Conservation (phyloP, 2,329 filamentous ascomycete genomes). For the Colletotrichum eleusines region DNA sequence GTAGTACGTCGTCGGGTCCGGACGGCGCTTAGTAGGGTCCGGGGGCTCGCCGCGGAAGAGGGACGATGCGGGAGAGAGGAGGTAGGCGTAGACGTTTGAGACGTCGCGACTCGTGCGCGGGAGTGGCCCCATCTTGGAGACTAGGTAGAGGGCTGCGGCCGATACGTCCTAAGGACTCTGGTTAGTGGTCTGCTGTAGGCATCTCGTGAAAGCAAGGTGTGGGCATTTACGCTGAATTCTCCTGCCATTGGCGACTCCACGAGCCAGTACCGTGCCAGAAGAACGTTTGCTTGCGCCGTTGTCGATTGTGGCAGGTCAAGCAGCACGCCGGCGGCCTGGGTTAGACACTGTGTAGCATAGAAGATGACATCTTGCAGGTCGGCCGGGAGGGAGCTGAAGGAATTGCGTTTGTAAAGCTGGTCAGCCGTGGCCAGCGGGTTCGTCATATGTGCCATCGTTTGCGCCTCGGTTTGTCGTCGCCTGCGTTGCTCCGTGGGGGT, state of each 20-base stretch:
- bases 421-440: constrained; percentile 80
- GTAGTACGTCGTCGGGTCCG: constrained; percentile 69
- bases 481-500: too few species aligned
- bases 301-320: constrained; percentile 87
- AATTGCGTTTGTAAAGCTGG: constrained; percentile 71
- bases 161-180: constrained; percentile 75
- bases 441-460: constrained; percentile 49
- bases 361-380: constrained; percentile 80
- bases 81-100: constrained; percentile 86
- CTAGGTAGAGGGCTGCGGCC: constrained; percentile 83
- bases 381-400: constrained; percentile 69
- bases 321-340: constrained; percentile 83
- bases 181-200: not conserved
- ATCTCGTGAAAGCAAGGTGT: not conserved
- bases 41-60: constrained; percentile 59
- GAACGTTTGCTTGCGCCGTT: constrained; percentile 85
- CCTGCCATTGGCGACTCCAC: constrained; percentile 65
- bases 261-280: constrained; percentile 86
- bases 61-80: constrained; percentile 72
- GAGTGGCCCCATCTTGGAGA: constrained; percentile 83
- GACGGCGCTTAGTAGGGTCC: constrained; percentile 46
- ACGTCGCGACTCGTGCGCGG: constrained; percentile 84
- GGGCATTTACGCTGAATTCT: constrained; percentile 66
- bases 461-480: constrained; percentile 3
- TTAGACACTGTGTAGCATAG: constrained; percentile 78